Evolutionary conservation across 257 asterid genomes (phyloP), one percentile per base, ranked within the genome.

Genomic region (Capsicum pubescens): DNA sequence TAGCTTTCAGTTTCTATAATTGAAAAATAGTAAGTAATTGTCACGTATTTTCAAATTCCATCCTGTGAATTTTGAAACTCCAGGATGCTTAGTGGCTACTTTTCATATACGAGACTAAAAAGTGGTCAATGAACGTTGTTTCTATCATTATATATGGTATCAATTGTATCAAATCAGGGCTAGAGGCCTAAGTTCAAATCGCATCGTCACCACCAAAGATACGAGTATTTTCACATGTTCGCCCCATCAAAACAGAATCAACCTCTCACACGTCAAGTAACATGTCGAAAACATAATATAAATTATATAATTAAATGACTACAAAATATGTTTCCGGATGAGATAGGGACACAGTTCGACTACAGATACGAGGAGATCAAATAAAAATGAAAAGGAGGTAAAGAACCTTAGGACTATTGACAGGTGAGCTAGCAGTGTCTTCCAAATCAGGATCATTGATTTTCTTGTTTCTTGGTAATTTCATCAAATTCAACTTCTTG

Each of bases 341-440:
- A 44, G 1, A 7, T 14, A 14, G 2, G 39, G 8, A 42, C 1
- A 2, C 0, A 17, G 4, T 3, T n/a, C 4, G 9, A 13, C 1
- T 3, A 39, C 5, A 39, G 44, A 39, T 7, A 46, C 7, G 8
- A 46, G 8, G 17, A 19, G 12, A 17, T 11, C 44, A 19, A 26
- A 48, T 2, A 67, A 3, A 17, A 14, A 32, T 8, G 57, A 57
- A 15, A 3, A 7, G 67, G 81, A n/a, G 59, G 81, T 15, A 3
- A 7, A 9, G 55, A 56, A 93, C 98, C 98, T 92, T 94, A 76
- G 98, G 97, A 88, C 97, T 94, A 50, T 89, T 90, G 68, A 88
- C 91, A 64, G 97, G 98, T 81, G 98, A 94, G 54, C 93, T 89
- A 12, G 97, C 98, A 6, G 98, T 94, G 79, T 92, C 98, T 88